A percentile compares a stretch with the other conserved stretches of the same genome.
These are phyloP conservation scores for Colletotrichum cereale DNA, from an alignment of 2,329 filamentous ascomycete species.

Conservation along the genomic window DNA sequence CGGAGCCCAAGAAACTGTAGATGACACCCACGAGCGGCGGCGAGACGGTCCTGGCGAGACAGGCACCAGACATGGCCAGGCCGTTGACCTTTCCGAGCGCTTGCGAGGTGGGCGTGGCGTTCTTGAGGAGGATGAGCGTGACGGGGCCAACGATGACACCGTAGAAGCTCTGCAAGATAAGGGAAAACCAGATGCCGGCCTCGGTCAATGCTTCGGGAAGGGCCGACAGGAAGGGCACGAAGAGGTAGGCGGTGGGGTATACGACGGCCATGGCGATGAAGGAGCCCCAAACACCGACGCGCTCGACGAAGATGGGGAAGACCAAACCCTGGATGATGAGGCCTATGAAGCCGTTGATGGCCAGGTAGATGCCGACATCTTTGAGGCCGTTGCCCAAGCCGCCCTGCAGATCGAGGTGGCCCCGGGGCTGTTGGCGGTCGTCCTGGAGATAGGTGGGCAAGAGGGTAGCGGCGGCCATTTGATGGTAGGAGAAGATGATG, in stretches of 20 bases:
- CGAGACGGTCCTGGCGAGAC: slow-evolving; percentile 76
- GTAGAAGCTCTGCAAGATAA: slow-evolving; percentile 74
- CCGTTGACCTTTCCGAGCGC: slow-evolving; percentile 80
- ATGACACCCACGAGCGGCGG: slow-evolving; percentile 77
- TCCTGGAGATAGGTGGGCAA: slow-evolving; percentile 59
- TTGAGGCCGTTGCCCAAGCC: slow-evolving; percentile 74
- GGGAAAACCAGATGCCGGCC: slow-evolving; percentile 73
- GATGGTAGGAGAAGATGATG: slow-evolving; percentile 58
- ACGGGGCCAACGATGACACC: slow-evolving; percentile 78
- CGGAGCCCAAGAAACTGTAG: slow-evolving; percentile 70
- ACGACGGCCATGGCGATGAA: slow-evolving; percentile 74
- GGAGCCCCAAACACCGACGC: slow-evolving; percentile 75
- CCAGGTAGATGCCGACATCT: slow-evolving; percentile 76
- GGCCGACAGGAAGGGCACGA: slow-evolving; percentile 76
- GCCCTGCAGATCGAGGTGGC: slow-evolving; percentile 61
- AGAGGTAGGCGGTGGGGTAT: slow-evolving; percentile 76
- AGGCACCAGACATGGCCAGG: slow-evolving; percentile 78
- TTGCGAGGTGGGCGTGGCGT: slow-evolving; percentile 73
- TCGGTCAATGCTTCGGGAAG: slow-evolving; percentile 67
- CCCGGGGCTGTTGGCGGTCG: slow-evolving; percentile 45
- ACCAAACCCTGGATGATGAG: slow-evolving; percentile 79
- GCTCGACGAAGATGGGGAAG: slow-evolving; percentile 74
- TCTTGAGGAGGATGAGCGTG: slow-evolving; percentile 78
- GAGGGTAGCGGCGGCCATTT: slow-evolving; percentile 59
- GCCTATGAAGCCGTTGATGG: slow-evolving; percentile 77